A percentile compares a stretch with the other conserved stretches of the same genome.
These are phyloP conservation scores for Metschnikowia rubicola DNA, from an alignment of 805 yeast genomes.

Conservation along the genomic window DNA sequence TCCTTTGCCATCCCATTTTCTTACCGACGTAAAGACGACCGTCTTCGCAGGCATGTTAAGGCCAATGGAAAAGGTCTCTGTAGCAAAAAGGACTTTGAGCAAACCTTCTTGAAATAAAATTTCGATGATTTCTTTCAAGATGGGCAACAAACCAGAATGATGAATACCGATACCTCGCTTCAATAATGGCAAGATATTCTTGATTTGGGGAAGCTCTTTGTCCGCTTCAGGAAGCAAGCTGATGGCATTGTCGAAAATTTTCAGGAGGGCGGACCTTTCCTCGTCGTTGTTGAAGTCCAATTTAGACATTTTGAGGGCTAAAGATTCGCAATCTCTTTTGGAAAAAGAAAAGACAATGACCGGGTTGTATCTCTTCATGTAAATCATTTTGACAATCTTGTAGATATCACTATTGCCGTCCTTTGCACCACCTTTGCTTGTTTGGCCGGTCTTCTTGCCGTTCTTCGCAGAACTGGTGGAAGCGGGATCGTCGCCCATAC, in stretches of 20 bases:
- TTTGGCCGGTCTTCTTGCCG: slow-evolving; percentile 73
- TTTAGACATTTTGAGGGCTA: slow-evolving; percentile 94
- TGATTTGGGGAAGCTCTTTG: slow-evolving; percentile 90
- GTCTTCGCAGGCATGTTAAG: slow-evolving; percentile 99
- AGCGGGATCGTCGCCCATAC: slow-evolving; percentile 79
- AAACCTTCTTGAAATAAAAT: slow-evolving; percentile 96
- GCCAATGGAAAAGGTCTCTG: slow-evolving; percentile 98
- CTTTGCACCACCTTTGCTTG: slow-evolving; percentile 82
- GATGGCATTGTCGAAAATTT: slow-evolving; percentile 88
- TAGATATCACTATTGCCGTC: slow-evolving; percentile 82
- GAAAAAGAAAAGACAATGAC: slow-evolving; percentile 98
- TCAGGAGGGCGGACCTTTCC: slow-evolving; percentile 85
- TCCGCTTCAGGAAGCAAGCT: slow-evolving; percentile 85
- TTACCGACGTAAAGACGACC: slow-evolving; percentile 93
- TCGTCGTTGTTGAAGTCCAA: slow-evolving; percentile 91
- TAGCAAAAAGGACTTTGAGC: slow-evolving; percentile 90
- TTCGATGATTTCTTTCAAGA: slow-evolving; percentile 91
- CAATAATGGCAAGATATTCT: slow-evolving; percentile 81
- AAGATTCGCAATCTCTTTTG: slow-evolving; percentile 91
- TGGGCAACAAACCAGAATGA: slow-evolving; percentile 94
- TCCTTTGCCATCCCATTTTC: slow-evolving; percentile 97
- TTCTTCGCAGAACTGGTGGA: slow-evolving; percentile 43
- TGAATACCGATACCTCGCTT: slow-evolving; percentile 98
- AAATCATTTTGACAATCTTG: slow-evolving; percentile 96
- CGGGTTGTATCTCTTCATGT: slow-evolving; percentile 94